A percentile compares a stretch with the other conserved stretches of the same genome.
Evolutionary conservation across 2,329 filamentous ascomycete species (phyloP).

Genomic region (Fusarium pseudonygamai): DNA sequence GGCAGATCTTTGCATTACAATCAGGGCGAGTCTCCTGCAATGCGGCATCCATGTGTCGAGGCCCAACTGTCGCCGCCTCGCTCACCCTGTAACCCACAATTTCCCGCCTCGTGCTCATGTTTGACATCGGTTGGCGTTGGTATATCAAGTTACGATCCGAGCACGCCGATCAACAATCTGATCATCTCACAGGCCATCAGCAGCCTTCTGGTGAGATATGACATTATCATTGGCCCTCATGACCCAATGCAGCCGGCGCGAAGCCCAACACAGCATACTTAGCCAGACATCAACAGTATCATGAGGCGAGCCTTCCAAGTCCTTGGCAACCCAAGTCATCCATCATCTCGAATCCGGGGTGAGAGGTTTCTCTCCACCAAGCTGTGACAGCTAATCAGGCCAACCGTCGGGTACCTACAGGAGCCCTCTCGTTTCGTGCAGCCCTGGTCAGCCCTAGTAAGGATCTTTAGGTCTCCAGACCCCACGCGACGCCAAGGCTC

Average conservation of each 20-base stretch:
- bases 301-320: conserved; percentile 1
- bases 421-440: conserved; percentile 31
- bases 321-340: conserved; percentile 17
- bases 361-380: conserved; percentile 36
- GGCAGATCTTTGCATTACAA: conserved; percentile 2
- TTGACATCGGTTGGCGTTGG: conserved; percentile 29
- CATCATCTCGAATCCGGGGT: conserved; percentile 39
- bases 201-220: background rate
- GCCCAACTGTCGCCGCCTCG: conserved; percentile 9
- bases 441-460: conserved; percentile 38
- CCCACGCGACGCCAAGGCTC: conserved; percentile 35
- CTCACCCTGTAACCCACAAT: conserved; percentile 11
- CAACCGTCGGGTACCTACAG: conserved; percentile 35
- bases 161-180: conserved; percentile 29
- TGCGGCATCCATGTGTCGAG: background rate
- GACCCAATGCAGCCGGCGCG: conserved; percentile 16
- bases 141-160: conserved; percentile 37
- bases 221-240: conserved; percentile 15
- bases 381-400: conserved; percentile 36
- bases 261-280: conserved; percentile 10
- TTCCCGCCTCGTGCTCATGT: conserved; percentile 28
- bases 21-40: background rate
- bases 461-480: conserved; percentile 17
- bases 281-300: conserved; percentile 23
- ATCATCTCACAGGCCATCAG: conserved; percentile 5